Percentiles rank a stretch among this genome's conserved stretches.
Conservation (phyloP, 2,329 filamentous ascomycete species). For the Trichoderma guizhouense region DNA sequence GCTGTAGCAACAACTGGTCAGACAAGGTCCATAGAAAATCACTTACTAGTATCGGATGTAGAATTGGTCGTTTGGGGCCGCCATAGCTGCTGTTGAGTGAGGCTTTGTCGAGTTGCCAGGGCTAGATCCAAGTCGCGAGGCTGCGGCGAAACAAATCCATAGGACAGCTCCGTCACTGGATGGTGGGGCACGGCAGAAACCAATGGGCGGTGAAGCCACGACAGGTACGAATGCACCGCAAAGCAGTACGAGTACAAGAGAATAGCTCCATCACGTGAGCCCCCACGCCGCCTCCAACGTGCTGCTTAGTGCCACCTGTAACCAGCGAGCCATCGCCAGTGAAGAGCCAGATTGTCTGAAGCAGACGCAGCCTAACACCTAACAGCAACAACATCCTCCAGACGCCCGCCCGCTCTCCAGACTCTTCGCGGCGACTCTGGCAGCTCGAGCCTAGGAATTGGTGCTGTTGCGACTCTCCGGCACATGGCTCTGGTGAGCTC, state of each 20-base stretch:
- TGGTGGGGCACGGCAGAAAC: constrained; percentile 22
- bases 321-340: constrained; percentile 25
- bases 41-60: constrained; percentile 94
- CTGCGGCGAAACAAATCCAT: neutral
- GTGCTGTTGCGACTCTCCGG: constrained; percentile 24
- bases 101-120: neutral
- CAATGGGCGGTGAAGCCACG: constrained; percentile 13
- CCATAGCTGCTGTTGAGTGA: constrained; percentile 46
- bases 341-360: constrained; percentile 18
- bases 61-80: constrained; percentile 74
- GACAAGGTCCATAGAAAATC: too few relatives aligned
- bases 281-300: constrained; percentile 12
- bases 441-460: constrained; percentile 29
- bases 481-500: constrained; percentile 32
- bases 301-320: constrained; percentile 42
- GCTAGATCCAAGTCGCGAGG: constrained; percentile 16
- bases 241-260: neutral
- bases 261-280: constrained; percentile 32
- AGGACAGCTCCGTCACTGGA: constrained; percentile 14
- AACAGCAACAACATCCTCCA: constrained; percentile 18
- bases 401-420: constrained; percentile 35
- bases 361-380: constrained; percentile 2
- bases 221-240: neutral
- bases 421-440: constrained; percentile 30
- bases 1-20: neutral